Base-by-base conservation (phyloP, 2,329 filamentous ascomycete species). In the Neofusicoccum laricinum region DNA sequence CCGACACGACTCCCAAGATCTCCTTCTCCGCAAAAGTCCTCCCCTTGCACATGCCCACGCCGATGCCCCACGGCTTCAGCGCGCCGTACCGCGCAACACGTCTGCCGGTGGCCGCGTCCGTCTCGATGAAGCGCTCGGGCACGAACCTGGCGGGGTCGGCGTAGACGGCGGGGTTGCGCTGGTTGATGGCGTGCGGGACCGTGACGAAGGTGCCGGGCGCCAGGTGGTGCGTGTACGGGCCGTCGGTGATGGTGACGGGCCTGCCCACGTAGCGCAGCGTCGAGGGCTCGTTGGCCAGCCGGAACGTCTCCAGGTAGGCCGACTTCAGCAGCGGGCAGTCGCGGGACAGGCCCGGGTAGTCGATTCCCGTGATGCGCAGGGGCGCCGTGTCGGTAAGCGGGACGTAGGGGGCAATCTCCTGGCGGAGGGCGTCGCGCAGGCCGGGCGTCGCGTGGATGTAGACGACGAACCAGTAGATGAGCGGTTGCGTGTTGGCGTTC, bases 11-110 rank as follows among this genome's bases (percentile, higher is more conserved):
- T 25, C 80, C 73, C 48, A 87, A 68, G 17, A 81, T 78, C 69
- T 83, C 79, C 53, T 80, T 77, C 68, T 85, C 80, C 2, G 82
- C 83, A 66, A 86, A 83, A 1, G 75, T 57, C n/a, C 59, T 30
- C 8, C 82, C 82, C 70, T 84, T 84, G 66, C 82, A 84, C 68
- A 82, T 81, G 63, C 69, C 74, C 65, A 55, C 11, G 82, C 84
- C 8, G 79, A 80, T n/a, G 81, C 66, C 64, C 66, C 66, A 67
- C n/a, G 66, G 66, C 38, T 59, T 64, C 21, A 67, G 48, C 17
- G 34, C 25, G 4, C 66, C 66, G 43, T 67, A 67, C n/a, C 64
- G 61, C 17, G 66, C 64, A 30, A 61, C 41, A 19, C 48, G 51
- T 49, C 45, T 50, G 2, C 66, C 66, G 0, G 64, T 57, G n/a